These are phyloP conservation scores for Aspergillus unguis DNA, from an alignment of 2,329 filamentous ascomycete genomes.

Conservation along the genomic window DNA sequence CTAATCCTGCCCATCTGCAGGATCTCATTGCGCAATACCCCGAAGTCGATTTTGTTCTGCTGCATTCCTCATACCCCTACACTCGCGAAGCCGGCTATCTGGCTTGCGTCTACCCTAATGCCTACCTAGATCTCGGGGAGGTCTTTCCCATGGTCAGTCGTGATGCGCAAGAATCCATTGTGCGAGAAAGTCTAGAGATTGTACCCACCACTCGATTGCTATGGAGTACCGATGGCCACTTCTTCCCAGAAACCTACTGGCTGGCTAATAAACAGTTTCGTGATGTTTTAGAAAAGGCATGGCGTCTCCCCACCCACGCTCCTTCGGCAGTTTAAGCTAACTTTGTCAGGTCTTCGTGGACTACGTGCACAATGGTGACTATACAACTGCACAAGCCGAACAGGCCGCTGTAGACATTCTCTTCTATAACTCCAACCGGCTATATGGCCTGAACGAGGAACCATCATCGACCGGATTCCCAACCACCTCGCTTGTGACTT, in stretches of 20 bases:
- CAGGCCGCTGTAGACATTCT: slow-evolving; percentile 64
- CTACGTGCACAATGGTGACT: slow-evolving; percentile 62
- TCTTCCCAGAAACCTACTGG: slow-evolving; percentile 73
- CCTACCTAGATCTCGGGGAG: slow-evolving; percentile 78
- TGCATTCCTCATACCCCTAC: slow-evolving; percentile 80
- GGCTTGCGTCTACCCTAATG: slow-evolving; percentile 72
- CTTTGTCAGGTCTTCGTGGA: slow-evolving; percentile 58
- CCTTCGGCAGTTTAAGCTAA: not conserved
- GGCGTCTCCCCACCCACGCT: slow-evolving; percentile 18
- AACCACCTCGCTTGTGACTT: not conserved
- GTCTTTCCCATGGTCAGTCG: slow-evolving; percentile 76
- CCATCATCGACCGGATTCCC: slow-evolving; percentile 19
- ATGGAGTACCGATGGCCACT: slow-evolving; percentile 78
- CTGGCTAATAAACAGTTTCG: slow-evolving; percentile 70
- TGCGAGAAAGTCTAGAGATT: slow-evolving; percentile 71
- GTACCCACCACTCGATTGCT: slow-evolving; percentile 72
- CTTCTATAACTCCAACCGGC: slow-evolving; percentile 72
- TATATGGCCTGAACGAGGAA: slow-evolving; percentile 61
- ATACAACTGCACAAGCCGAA: slow-evolving; percentile 61
- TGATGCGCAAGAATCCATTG: slow-evolving; percentile 67
- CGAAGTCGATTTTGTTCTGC: slow-evolving; percentile 68
- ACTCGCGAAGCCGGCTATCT: slow-evolving; percentile 75
- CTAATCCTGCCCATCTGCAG: slow-evolving; percentile 74
- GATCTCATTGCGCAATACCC: slow-evolving; percentile 67
- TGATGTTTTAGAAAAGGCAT: slow-evolving; percentile 64